Conservation (phyloP, 2,329 filamentous ascomycete genomes). For the Daldinia sp. region DNA sequence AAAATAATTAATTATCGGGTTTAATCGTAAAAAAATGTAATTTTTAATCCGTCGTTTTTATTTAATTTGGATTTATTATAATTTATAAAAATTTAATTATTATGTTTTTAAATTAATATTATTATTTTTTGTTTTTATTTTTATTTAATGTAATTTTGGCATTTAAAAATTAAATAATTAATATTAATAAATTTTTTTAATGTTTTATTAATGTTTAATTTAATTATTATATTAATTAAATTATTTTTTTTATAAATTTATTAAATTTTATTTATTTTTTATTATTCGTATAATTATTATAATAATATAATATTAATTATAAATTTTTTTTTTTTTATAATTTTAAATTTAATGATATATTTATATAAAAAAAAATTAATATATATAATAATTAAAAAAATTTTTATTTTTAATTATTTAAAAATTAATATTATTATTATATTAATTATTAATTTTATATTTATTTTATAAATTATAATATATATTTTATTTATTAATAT, state of each 20-base stretch:
- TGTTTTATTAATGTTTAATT: too few relatives aligned
- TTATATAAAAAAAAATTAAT: background rate
- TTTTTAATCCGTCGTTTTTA: too few relatives aligned
- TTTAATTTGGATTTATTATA: too few relatives aligned
- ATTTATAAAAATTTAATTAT: too few relatives aligned
- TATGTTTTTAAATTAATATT: too few relatives aligned
- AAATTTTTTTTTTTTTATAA: background rate
- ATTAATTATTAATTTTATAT: conserved; percentile 9
- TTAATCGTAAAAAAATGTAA: too few relatives aligned
- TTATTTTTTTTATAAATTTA: background rate
- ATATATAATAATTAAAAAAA: background rate
- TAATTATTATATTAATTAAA: background rate
- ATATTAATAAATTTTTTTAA: background rate
- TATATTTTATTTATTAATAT: conserved; percentile 5
- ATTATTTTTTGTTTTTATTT: background rate
- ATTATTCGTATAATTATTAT: background rate
- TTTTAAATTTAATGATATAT: background rate
- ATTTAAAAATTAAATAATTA: background rate
- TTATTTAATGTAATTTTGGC: background rate
- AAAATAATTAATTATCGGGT: too few relatives aligned
- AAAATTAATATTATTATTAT: conserved; percentile 1
- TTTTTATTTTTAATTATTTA: background rate
- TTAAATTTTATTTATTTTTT: background rate
- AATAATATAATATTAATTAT: background rate
- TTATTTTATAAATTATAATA: conserved; percentile 7